Percentiles rank a stretch among this genome's conserved stretches.
These are phyloP conservation scores for Osmanthus fragrans DNA, from an alignment of 257 asterid species.

Conservation along the genomic window DNA sequence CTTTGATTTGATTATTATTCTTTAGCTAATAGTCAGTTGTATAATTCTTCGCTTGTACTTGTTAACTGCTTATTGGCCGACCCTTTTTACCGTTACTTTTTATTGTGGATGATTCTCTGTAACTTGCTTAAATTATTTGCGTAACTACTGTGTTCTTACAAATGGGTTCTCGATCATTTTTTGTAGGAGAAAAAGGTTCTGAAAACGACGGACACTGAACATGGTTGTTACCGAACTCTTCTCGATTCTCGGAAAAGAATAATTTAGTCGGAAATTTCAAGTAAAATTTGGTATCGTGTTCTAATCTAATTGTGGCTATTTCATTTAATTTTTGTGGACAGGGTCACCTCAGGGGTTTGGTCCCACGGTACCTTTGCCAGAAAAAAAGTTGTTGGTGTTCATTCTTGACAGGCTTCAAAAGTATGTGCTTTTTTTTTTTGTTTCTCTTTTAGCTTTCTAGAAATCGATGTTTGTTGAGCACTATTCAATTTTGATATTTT, in stretches of 20 bases:
- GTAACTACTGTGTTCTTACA: slow-evolving; percentile 26
- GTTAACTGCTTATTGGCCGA: slow-evolving; percentile 29
- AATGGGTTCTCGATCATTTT: slow-evolving; percentile 32
- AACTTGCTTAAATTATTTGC: slow-evolving; percentile 19
- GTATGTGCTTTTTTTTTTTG: slow-evolving; percentile 50
- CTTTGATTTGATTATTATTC: slow-evolving; percentile 32
- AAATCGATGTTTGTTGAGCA: slow-evolving; percentile 24
- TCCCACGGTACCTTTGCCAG: slow-evolving; percentile 97
- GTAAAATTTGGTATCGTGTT: slow-evolving; percentile 25
- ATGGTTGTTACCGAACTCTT: slow-evolving; percentile 53
- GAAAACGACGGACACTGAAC: slow-evolving; percentile 72
- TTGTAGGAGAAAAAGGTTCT: slow-evolving; percentile 63
- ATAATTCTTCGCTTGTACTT: slow-evolving; percentile 27
- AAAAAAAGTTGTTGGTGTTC: slow-evolving; percentile 87
- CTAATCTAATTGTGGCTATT: slow-evolving; percentile 40
- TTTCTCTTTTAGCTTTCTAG: slow-evolving; percentile 27
- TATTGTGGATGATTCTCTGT: slow-evolving; percentile 17
- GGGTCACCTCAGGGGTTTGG: slow-evolving; percentile 84
- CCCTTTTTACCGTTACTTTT: slow-evolving; percentile 28
- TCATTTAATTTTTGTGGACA: slow-evolving; percentile 60
- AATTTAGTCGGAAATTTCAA: slow-evolving; percentile 25
- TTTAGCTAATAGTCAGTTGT: slow-evolving; percentile 2
- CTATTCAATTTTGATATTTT: slow-evolving; percentile 31
- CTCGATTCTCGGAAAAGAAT: slow-evolving; percentile 21
- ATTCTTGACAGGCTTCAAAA: slow-evolving; percentile 99